Base-by-base conservation (phyloP, 352 stramenopile species). In the Pythium sp. region DNA sequence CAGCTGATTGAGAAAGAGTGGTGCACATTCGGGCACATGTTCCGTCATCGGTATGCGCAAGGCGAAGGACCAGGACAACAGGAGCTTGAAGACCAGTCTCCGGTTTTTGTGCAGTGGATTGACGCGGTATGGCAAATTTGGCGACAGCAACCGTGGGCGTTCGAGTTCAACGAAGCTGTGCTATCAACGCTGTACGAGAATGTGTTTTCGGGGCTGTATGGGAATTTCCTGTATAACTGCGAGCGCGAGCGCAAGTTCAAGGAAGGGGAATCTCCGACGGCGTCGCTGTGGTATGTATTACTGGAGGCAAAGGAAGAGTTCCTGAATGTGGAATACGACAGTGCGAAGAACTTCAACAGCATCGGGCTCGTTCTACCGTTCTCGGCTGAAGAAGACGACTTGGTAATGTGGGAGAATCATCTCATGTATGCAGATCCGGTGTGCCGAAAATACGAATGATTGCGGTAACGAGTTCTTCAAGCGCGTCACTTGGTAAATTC, bases 1-100 rank as follows among this genome's bases (percentile, higher is more conserved):
- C 85, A 93, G 56, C 76, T 99, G 14, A 90, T 99, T 22, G 97
- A 99, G 79, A 99, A 99, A 75, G 98, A 99, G 67, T 99, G 98
- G 93, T 97, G 97, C 72, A 94, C 90, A 11, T 99, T 99, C 77
- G 98, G 98, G 0, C 98, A 99, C 85, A 97, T 98, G 62, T 99
- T 99, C 72, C 95, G 98, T 43, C 89, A 89, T n/a, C 87, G 98
- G 8, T 98, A 93, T 72, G 96, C 91, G 3, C 97, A 99, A 71
- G 96, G 97, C n/a, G 92, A 99, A 77, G 84, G 89, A 14, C 93
- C 92, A 5, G 90, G 92, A 8, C 91, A 97, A 49, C 88, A 96
- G 71, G 95, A 99, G 68, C 87, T 99, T 34, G 95, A 98, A 67
- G 94, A 99, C 74, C 89, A 98, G 60, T 99, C 97, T 51, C 98